phyloP scores from a whole-genome alignment of 768 basidiomycete genomes.

The Favolaschia claudopus region DNA sequence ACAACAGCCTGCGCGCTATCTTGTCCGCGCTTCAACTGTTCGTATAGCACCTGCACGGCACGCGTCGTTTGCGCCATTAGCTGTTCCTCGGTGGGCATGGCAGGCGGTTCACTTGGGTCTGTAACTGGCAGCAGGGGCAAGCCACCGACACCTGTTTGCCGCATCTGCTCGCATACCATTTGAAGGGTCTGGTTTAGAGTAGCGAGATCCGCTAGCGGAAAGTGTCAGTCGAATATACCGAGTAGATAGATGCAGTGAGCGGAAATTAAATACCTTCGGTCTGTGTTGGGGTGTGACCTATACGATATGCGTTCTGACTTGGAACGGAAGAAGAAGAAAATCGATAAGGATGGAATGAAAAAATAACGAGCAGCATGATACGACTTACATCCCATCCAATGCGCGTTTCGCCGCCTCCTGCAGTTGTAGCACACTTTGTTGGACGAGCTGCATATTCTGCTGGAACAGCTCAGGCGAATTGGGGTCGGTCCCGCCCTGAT shows the following conservation, averaged over 20 bases:
- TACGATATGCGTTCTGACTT: slow-evolving; percentile 71
- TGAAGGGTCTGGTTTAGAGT: slow-evolving; percentile 60
- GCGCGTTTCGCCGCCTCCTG: slow-evolving; percentile 57
- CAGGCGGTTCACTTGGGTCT: slow-evolving; percentile 27
- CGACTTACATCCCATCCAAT: slow-evolving; percentile 63
- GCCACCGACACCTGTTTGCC: slow-evolving; percentile 71
- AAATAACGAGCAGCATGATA: too few relatives aligned
- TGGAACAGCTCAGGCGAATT: slow-evolving; percentile 72
- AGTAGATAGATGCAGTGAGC: neutral
- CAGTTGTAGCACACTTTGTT: slow-evolving; percentile 57
- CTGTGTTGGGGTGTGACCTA: slow-evolving; percentile 59
- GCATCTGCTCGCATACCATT: slow-evolving; percentile 54
- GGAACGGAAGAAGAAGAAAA: too few relatives aligned
- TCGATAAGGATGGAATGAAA: too few relatives aligned
- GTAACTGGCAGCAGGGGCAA: slow-evolving; percentile 54
- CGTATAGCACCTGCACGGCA: slow-evolving; percentile 55
- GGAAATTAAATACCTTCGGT: slow-evolving; percentile 54
- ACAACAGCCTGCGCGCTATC: slow-evolving; percentile 61
- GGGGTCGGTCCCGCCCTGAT: slow-evolving; percentile 54
- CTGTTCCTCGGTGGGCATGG: slow-evolving; percentile 52
- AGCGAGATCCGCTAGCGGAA: slow-evolving; percentile 47
- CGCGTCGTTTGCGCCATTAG: slow-evolving; percentile 50
- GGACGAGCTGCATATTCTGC: slow-evolving; percentile 57
- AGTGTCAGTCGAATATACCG: neutral
- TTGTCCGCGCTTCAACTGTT: slow-evolving; percentile 59